phyloP scores from a whole-genome alignment of 2,329 filamentous ascomycete species.

The Ophiocordyceps camponoti-floridani region DNA sequence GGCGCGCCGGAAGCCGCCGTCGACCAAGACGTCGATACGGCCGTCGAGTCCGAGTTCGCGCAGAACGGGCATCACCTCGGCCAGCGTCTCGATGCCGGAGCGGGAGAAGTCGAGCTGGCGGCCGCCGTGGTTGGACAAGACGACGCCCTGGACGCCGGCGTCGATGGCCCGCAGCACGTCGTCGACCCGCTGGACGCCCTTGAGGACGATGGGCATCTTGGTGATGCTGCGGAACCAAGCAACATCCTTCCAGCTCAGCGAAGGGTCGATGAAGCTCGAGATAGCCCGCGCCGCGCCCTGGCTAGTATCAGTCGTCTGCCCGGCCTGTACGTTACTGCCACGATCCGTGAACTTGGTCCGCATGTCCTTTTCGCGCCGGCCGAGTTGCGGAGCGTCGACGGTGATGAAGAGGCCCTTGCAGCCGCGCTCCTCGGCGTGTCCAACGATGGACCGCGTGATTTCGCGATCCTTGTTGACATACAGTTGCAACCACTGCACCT shows the following conservation, averaged over 20 bases:
- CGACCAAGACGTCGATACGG: conserved; percentile 74
- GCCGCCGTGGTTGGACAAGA: conserved; percentile 90
- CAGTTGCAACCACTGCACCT: conserved; percentile 92
- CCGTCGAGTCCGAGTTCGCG: conserved; percentile 50
- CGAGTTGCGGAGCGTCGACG: conserved; percentile 90
- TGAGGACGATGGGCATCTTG: conserved; percentile 86
- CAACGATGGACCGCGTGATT: conserved; percentile 77
- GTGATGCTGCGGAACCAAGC: conserved; percentile 86
- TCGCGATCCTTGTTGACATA: conserved; percentile 92
- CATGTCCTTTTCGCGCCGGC: conserved; percentile 95
- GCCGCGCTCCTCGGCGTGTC: conserved; percentile 79
- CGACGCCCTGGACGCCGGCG: conserved; percentile 68
- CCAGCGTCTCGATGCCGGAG: conserved; percentile 75
- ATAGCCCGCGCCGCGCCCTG: conserved; percentile 93
- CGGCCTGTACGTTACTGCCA: conserved; percentile 67
- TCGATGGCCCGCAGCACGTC: conserved; percentile 82
- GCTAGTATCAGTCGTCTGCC: conserved; percentile 59
- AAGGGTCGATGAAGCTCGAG: conserved; percentile 89
- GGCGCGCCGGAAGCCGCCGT: conserved; percentile 76
- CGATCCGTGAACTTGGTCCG: conserved; percentile 74
- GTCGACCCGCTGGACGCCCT: conserved; percentile 91
- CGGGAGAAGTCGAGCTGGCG: conserved; percentile 84
- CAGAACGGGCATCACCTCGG: conserved; percentile 82
- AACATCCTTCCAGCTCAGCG: conserved; percentile 84
- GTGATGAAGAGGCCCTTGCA: conserved; percentile 97